Evolutionary conservation across 1,284 basidiomycete species (phyloP).

Genomic region (Inonotus obliquus): DNA sequence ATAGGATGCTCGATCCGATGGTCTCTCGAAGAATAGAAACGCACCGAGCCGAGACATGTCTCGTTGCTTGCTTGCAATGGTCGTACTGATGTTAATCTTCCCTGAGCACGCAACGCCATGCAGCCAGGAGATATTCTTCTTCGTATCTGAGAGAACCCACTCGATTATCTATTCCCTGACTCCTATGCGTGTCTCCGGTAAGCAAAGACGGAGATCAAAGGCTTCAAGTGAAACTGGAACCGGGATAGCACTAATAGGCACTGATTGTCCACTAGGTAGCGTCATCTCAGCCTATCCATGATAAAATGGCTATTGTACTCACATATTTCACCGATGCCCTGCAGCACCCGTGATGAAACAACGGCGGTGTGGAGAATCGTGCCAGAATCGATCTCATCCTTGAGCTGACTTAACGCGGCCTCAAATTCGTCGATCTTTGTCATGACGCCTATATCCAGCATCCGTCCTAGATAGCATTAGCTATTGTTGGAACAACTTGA

Average conservation of each 20-base stretch:
- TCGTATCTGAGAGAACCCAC: not conserved
- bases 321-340: not conserved
- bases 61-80: not conserved
- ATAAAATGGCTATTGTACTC: too few species aligned
- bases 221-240: not conserved
- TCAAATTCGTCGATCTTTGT: not conserved
- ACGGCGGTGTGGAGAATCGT: not conserved
- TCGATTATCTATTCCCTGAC: not conserved
- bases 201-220: not conserved
- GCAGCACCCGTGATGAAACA: not conserved
- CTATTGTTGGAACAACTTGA: not conserved
- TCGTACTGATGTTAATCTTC: not conserved
- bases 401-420: not conserved
- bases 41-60: not conserved
- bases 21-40: conserved; percentile 20
- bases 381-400: not conserved
- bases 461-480: not conserved
- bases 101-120: conserved; percentile 1
- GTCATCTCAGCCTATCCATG: too few species aligned
- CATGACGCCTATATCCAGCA: not conserved
- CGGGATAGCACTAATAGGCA: too few species aligned
- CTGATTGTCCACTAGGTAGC: too few species aligned
- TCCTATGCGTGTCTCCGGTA: not conserved
- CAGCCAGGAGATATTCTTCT: not conserved
- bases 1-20: not conserved